Evolutionary conservation across 176 grass and related monocot genomes (phyloP), one percentile per base, ranked within the genome.

Genomic region (Phragmites australis): DNA sequence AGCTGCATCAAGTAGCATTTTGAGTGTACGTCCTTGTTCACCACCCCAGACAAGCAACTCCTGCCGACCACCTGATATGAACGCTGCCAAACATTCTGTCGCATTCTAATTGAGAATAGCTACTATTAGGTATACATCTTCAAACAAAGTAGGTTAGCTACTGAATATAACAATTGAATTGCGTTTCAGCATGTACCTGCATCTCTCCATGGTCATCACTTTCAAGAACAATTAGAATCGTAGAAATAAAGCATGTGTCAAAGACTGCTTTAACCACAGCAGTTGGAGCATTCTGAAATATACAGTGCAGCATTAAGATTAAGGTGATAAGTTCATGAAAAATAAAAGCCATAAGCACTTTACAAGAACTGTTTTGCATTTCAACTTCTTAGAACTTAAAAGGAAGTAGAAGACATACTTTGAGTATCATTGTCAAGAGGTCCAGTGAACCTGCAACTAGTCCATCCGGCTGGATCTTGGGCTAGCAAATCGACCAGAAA

Each of bases 121-220:
- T 78, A 30, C 53, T 79, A 63, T 82, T 45, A 76, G 26, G 16
- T 12, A 30, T 61, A 89, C 22, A 34, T 60, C 9, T 89, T 22
- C 29, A 27, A 53, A 72, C 59, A 76, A 47, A 63, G 30, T 87
- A 80, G 40, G 80, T 61, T 69, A 50, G 70, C 7, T 57, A 68
- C 58, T 14, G 1, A 86, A 65, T 21, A 26, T 14, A 80, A 62
- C 19, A 39, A 27, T 60, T 61, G 18, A 88, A 62, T 42, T 47
- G 31, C 51, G 85, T 65, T 52, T 79, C 71, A 69, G 57, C 62
- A 53, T 73, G 76, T 88, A 93, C 95, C 90, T 98, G 95, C 92
- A 98, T 94, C 86, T 91, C 92, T 86, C 83, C 90, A 79, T 98
- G 95, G 86, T 98, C 92, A 64, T 98, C 88, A 81, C 92, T 94